Percentiles rank a stretch among this genome's conserved stretches.
Conservation (phyloP, 1,284 basidiomycete genomes). For the Moniliophthora roreri region DNA sequence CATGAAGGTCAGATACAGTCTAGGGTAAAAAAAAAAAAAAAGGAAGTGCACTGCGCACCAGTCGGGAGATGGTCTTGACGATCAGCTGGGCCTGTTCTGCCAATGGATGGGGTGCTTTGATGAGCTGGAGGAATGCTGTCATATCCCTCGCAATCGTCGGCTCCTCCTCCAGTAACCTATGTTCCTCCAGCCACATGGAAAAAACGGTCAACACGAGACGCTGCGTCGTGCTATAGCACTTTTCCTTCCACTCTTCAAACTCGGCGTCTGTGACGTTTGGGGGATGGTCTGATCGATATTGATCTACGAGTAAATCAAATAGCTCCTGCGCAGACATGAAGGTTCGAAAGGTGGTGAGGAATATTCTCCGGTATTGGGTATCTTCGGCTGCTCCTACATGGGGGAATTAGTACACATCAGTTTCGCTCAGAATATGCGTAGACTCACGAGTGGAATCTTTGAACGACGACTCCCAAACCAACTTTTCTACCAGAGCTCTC, state of each 20-base stretch:
- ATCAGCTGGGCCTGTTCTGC: slow-evolving; percentile 50
- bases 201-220: slow-evolving; percentile 57
- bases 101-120: slow-evolving; percentile 41
- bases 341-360: slow-evolving; percentile 79
- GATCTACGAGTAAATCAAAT: slow-evolving; percentile 65
- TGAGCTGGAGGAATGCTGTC: slow-evolving; percentile 52
- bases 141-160: slow-evolving; percentile 56
- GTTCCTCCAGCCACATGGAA: slow-evolving; percentile 59
- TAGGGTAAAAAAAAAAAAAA: background rate
- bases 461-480: slow-evolving; percentile 54
- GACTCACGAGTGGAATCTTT: slow-evolving; percentile 43
- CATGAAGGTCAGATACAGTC: slow-evolving; percentile 15
- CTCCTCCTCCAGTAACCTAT: slow-evolving; percentile 62
- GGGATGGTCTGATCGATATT: slow-evolving; percentile 61
- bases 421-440: background rate
- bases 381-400: slow-evolving; percentile 43
- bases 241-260: slow-evolving; percentile 64
- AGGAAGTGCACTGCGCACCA: slow-evolving; percentile 39
- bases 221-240: slow-evolving; percentile 56
- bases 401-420: background rate
- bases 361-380: slow-evolving; percentile 58
- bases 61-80: slow-evolving; percentile 49
- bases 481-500: slow-evolving; percentile 66
- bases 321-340: slow-evolving; percentile 71
- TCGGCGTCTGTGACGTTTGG: slow-evolving; percentile 49